Conservation (phyloP, 352 stramenopile genomes). For the Phytophthora agathidicida region DNA sequence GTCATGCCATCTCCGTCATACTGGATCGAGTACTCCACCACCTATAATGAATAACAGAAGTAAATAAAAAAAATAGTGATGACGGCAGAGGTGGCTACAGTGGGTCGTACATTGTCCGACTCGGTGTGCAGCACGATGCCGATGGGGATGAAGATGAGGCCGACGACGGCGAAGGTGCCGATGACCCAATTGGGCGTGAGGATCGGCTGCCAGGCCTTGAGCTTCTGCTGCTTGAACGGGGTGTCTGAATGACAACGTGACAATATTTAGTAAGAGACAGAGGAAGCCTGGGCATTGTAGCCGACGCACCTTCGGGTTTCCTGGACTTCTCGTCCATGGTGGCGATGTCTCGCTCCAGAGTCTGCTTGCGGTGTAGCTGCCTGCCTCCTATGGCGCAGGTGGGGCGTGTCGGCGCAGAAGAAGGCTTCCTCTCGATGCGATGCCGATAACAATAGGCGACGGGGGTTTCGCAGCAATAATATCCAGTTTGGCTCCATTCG, state of each 20-base stretch:
- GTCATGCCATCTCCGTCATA: slow-evolving; percentile 81
- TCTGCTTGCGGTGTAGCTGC: slow-evolving; percentile 30
- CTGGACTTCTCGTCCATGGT: slow-evolving; percentile 88
- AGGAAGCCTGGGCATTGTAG: background rate
- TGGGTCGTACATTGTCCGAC: slow-evolving; percentile 74
- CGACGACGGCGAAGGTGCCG: slow-evolving; percentile 92
- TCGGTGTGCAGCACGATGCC: slow-evolving; percentile 90
- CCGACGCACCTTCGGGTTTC: slow-evolving; percentile 75
- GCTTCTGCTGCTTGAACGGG: slow-evolving; percentile 90
- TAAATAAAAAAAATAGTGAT: slow-evolving; percentile 8
- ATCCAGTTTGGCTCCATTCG: slow-evolving; percentile 25
- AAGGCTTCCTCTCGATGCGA: slow-evolving; percentile 11
- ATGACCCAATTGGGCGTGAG: slow-evolving; percentile 97
- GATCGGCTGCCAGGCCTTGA: slow-evolving; percentile 96
- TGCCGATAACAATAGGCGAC: slow-evolving; percentile 18
- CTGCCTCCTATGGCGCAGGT: slow-evolving; percentile 27
- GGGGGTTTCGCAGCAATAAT: slow-evolving; percentile 30
- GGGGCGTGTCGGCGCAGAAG: background rate
- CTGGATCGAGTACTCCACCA: slow-evolving; percentile 91
- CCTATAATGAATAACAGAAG: slow-evolving; percentile 38
- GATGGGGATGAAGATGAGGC: slow-evolving; percentile 95
- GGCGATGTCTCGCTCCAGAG: slow-evolving; percentile 24
- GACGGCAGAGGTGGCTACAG: background rate
- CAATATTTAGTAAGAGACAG: background rate
- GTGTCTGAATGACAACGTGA: slow-evolving; percentile 55